Evolutionary conservation across 352 stramenopile species (phyloP), one percentile per base, ranked within the genome.

Genomic region (Globisporangium perplexum): DNA sequence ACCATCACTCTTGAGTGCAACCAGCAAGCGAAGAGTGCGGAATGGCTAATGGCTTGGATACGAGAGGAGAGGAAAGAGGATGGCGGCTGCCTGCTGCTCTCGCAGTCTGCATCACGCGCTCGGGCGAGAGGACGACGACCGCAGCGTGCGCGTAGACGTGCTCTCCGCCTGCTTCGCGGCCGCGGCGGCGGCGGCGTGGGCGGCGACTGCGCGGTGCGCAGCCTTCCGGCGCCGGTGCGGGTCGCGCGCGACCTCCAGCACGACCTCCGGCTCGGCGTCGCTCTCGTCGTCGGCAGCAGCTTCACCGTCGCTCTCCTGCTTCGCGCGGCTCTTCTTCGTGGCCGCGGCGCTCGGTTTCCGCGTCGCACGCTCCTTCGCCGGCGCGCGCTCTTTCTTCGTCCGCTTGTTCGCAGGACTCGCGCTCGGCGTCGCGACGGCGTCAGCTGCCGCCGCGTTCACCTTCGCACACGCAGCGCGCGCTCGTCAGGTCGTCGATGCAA

Each of bases 141-240:
- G 75, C 42, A 90, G 39, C 17, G 70, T 73, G 63, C 70, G 65
- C 5, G 50, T 60, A 2, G 59, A 60, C 11, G 67, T 22, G 44
- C 61, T 57, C 17, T 46, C 51, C 15, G 64, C 60, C 15, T 36
- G 55, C 55, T 80, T 84, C 4, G 66, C 60, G 7, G 74, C 74
- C 17, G 71, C 74, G 20, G 67, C 77, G 10, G 82, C 82, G n/a
- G 82, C 82, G 24, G 74, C 79, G 22, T 77, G 65, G 10, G 75
- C 77, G 8, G 65, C 78, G 12, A 90, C 60, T 3, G 83, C 83
- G 24, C 73, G 77, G 11, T 71, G 71, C 3, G 78, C 79, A 18
- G 79, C 65, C 60, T 83, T 78, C 31, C 74, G 66, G 38, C 80
- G 69, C 12, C 73, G 55, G 5, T 57, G 70, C 18, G 71, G 64